These are phyloP conservation scores for Fraxinus angustifolia DNA, from an alignment of 305 asterid species.

Conservation along the genomic window DNA sequence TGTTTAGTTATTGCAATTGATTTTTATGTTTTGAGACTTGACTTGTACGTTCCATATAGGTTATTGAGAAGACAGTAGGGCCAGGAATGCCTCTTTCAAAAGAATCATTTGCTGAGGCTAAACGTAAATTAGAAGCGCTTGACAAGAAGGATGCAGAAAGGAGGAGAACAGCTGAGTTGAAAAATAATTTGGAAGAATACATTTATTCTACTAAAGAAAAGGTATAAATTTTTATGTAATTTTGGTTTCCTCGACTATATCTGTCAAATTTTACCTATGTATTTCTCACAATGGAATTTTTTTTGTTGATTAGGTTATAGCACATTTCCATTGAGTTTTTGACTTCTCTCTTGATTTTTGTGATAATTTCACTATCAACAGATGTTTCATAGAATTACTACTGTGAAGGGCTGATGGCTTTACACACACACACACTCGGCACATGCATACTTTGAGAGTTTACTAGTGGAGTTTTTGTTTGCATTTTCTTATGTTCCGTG, in stretches of 20 bases:
- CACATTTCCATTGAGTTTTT: conserved; percentile 1
- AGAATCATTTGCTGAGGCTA: conserved; percentile 63
- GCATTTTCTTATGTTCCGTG: too few species aligned
- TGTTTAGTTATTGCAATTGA: conserved; percentile 7
- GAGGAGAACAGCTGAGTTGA: conserved; percentile 90
- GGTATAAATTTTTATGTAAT: conserved; percentile 35
- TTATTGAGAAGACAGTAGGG: conserved; percentile 74
- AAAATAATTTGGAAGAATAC: conserved; percentile 88
- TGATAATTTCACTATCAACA: neutral
- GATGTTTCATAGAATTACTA: neutral
- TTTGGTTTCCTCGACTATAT: neutral
- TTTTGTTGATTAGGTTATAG: neutral
- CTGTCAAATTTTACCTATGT: conserved; percentile 3
- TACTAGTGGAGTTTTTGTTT: too few species aligned
- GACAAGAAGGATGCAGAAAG: conserved; percentile 95
- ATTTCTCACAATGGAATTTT: conserved; percentile 12
- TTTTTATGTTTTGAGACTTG: conserved; percentile 10
- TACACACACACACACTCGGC: neutral
- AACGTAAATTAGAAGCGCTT: conserved; percentile 60
- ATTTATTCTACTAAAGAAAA: conserved; percentile 91
- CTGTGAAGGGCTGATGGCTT: conserved; percentile 1
- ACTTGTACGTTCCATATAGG: conserved; percentile 36
- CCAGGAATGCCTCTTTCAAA: conserved; percentile 73
- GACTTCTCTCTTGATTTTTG: conserved; percentile 4
- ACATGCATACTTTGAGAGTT: neutral